Percentiles rank a stretch among this genome's conserved stretches.
Evolutionary conservation across 768 basidiomycete species (phyloP).

Genomic region (Tricholoma flavovirens): DNA sequence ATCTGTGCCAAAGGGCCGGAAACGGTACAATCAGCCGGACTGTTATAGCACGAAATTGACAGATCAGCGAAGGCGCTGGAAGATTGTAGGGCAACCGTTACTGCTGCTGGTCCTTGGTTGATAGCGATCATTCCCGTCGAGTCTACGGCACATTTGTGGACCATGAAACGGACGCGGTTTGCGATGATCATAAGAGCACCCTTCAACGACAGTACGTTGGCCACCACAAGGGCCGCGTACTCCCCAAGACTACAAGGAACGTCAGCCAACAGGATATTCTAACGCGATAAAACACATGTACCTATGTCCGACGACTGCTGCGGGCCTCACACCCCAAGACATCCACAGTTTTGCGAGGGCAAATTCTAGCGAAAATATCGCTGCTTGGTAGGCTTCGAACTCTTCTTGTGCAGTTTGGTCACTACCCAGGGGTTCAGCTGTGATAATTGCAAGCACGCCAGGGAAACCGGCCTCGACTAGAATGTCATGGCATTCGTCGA

Average conservation of each 20-base stretch:
- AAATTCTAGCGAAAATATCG: constrained; percentile 59
- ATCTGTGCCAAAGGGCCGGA: constrained; percentile 48
- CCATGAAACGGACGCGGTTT: constrained; percentile 51
- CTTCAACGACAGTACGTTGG: constrained; percentile 50
- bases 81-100: constrained; percentile 30
- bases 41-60: constrained; percentile 59
- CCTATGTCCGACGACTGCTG: constrained; percentile 71
- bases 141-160: constrained; percentile 35
- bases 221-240: constrained; percentile 64
- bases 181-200: constrained; percentile 56
- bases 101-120: constrained; percentile 27
- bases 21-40: constrained; percentile 49
- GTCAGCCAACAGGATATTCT: constrained; percentile 2
- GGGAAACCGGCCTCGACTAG: constrained; percentile 45
- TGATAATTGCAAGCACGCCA: constrained; percentile 43
- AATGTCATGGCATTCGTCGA: constrained; percentile 54
- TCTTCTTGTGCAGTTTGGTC: constrained; percentile 26
- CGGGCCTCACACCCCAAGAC: constrained; percentile 59
- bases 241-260: constrained; percentile 57
- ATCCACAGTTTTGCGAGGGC: constrained; percentile 60
- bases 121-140: constrained; percentile 62
- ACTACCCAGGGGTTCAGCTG: constrained; percentile 15
- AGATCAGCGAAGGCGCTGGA: constrained; percentile 31
- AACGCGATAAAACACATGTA: constrained; percentile 24
- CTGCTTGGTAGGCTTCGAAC: constrained; percentile 43